phyloP scores from a whole-genome alignment of 2,329 filamentous ascomycete species.

The Diaporthe helianthi region DNA sequence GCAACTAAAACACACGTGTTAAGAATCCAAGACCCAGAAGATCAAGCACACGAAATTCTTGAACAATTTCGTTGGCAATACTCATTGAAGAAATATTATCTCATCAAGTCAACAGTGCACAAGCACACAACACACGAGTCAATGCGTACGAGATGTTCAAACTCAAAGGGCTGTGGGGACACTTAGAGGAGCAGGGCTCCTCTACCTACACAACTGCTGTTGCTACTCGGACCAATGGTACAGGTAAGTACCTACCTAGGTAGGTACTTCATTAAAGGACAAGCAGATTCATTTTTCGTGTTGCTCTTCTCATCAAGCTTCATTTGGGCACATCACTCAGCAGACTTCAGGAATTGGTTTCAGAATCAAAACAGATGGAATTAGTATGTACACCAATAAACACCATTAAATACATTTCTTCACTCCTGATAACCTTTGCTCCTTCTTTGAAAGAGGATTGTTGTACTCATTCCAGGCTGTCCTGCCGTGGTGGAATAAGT shows the following conservation, averaged over 20 bases:
- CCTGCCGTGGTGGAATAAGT: too few species aligned
- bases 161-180: neutral
- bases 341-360: too few species aligned
- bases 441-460: neutral
- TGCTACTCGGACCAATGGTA: neutral
- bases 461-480: neutral
- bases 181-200: neutral
- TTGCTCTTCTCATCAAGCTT: neutral
- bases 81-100: neutral
- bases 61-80: neutral
- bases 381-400: neutral
- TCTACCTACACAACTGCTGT: neutral
- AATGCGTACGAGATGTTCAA: too few species aligned
- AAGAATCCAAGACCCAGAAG: neutral
- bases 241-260: too few species aligned
- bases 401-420: neutral
- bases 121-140: neutral
- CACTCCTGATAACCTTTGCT: neutral
- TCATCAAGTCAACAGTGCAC: too few species aligned
- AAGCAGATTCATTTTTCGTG: neutral
- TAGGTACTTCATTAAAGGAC: neutral
- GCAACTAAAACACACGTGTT: neutral
- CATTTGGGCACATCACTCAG: neutral
- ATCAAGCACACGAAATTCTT: neutral
- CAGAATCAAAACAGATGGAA: too few species aligned